These are phyloP conservation scores for Amauroascus verrucosus DNA, from an alignment of 2,329 filamentous ascomycete genomes.

Conservation along the genomic window DNA sequence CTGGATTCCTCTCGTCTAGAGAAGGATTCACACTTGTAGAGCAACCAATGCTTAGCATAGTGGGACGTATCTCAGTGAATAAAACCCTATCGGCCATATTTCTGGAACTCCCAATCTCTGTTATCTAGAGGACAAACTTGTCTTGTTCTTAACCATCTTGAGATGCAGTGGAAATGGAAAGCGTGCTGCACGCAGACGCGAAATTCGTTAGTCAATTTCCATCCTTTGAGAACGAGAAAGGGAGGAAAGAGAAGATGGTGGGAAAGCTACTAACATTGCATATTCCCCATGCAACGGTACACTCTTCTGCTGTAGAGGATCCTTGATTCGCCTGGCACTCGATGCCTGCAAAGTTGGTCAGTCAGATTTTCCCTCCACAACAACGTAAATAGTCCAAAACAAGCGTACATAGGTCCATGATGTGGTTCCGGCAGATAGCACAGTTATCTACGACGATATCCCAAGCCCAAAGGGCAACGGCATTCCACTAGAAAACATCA, in stretches of 20 bases:
- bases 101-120: slow-evolving; percentile 98
- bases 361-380: not conserved
- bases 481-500: slow-evolving; percentile 66
- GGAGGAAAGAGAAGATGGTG: not conserved
- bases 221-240: not conserved
- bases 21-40: not conserved
- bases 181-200: slow-evolving; percentile 57
- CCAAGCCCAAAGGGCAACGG: slow-evolving; percentile 97
- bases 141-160: slow-evolving; percentile 96
- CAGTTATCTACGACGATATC: slow-evolving; percentile 99
- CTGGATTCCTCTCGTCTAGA: not conserved
- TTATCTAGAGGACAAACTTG: slow-evolving; percentile 97
- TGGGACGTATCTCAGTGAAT: not conserved
- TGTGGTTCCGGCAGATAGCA: slow-evolving; percentile 97
- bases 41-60: not conserved
- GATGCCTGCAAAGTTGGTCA: slow-evolving; percentile 52
- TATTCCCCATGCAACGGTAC: slow-evolving; percentile 97
- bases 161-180: slow-evolving; percentile 99
- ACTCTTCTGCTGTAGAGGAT: slow-evolving; percentile 93
- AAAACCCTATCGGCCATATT: slow-evolving; percentile 62
- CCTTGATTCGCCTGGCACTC: slow-evolving; percentile 98
- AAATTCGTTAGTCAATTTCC: not conserved
- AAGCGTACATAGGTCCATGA: slow-evolving; percentile 88
- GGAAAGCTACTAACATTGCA: slow-evolving; percentile 66
- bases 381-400: not conserved